These are phyloP conservation scores for Hibiscus tridactylites DNA, from an alignment of 345 rosid genomes.

Conservation along the genomic window DNA sequence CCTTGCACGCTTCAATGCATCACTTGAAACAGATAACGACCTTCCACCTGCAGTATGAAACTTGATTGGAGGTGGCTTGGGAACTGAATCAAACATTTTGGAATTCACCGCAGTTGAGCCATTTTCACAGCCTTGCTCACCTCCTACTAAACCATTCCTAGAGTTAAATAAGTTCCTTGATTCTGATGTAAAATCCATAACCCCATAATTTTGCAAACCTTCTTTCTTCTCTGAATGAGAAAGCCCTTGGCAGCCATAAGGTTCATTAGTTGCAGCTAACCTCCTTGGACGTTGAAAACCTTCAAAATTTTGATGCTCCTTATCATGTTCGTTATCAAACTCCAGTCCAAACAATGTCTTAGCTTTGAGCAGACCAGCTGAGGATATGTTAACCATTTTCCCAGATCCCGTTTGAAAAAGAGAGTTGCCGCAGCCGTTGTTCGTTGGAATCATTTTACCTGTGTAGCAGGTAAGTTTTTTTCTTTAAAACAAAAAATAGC, in stretches of 20 bases:
- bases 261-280: constrained; percentile 16
- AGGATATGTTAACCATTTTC: constrained; percentile 53
- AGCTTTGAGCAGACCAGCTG: constrained; percentile 64
- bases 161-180: constrained; percentile 24
- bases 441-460: constrained; percentile 29
- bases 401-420: constrained; percentile 79
- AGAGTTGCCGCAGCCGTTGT: constrained; percentile 24
- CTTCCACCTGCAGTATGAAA: constrained; percentile 89
- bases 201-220: constrained; percentile 12
- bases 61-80: constrained; percentile 50
- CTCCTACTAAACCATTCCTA: constrained; percentile 22
- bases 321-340: constrained; percentile 39
- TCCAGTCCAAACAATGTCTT: constrained; percentile 59
- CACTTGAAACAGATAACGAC: constrained; percentile 77
- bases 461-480: constrained; percentile 3
- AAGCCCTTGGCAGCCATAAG: constrained; percentile 14
- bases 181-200: constrained; percentile 16
- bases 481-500: neutral
- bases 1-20: constrained; percentile 79
- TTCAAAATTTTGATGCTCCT: constrained; percentile 17
- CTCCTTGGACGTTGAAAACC: constrained; percentile 27
- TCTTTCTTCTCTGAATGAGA: constrained; percentile 16
- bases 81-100: constrained; percentile 24
- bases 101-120: constrained; percentile 19
- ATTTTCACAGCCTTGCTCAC: constrained; percentile 16